Evolutionary conservation across 805 yeast genomes (phyloP).

Genomic region (Yarrowia osloensis): DNA sequence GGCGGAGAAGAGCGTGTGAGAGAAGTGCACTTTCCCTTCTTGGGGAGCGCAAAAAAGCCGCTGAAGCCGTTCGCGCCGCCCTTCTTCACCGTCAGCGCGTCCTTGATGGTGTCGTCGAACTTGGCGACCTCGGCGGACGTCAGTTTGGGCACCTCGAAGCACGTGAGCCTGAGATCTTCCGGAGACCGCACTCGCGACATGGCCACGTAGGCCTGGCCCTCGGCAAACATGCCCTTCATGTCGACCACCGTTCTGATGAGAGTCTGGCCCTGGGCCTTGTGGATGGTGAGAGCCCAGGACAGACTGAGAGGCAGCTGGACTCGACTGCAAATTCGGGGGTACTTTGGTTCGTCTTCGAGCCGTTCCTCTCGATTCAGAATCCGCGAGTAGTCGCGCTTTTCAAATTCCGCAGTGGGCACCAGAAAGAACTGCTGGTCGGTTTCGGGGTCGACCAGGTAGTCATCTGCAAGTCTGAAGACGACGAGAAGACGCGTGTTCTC

Average conservation of each 20-base stretch:
- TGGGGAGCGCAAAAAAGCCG: not conserved
- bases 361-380: not conserved
- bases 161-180: conserved; percentile 72
- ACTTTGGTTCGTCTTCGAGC: not conserved
- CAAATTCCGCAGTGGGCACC: not conserved
- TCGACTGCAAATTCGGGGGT: not conserved
- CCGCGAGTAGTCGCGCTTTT: not conserved
- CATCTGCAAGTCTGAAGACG: conserved; percentile 9
- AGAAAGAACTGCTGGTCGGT: not conserved
- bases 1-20: not conserved
- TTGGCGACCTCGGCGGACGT: conserved; percentile 33
- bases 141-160: conserved; percentile 64
- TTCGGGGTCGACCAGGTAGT: not conserved
- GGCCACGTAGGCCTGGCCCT: conserved; percentile 96
- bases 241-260: conserved; percentile 75
- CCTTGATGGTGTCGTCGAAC: conserved; percentile 5
- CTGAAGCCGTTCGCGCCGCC: not conserved
- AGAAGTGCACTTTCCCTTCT: too few species aligned
- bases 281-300: conserved; percentile 96
- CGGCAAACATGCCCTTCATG: conserved; percentile 72
- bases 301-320: conserved; percentile 77
- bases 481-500: not conserved
- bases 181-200: conserved; percentile 84
- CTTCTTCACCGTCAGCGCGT: not conserved
- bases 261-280: conserved; percentile 94